Conservation (phyloP, 2,329 filamentous ascomycete species). For the Aureobasidium sp. region DNA sequence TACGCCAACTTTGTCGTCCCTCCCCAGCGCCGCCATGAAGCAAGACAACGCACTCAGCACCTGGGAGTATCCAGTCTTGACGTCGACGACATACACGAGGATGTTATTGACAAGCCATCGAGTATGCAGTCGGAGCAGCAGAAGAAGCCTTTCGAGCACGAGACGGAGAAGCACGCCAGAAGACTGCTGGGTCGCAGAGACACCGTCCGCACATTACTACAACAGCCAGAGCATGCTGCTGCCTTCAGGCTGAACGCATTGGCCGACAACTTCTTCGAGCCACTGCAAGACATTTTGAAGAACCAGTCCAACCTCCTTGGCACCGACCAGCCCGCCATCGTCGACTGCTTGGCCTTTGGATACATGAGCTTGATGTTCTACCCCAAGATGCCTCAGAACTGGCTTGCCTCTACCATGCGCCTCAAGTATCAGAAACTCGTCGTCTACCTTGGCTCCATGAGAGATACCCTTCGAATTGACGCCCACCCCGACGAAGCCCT, state of each 20-base stretch:
- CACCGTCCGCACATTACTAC: conserved; percentile 54
- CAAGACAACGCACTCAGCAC: conserved; percentile 55
- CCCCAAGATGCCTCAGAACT: conserved; percentile 51
- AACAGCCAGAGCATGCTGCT: conserved; percentile 58
- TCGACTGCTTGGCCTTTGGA: conserved; percentile 74
- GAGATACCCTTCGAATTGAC: conserved; percentile 15
- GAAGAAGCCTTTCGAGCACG: conserved; percentile 20
- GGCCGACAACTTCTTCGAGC: conserved; percentile 60
- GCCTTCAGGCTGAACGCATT: conserved; percentile 70
- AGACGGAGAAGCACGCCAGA: conserved; percentile 32
- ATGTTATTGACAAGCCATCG: conserved; percentile 25
- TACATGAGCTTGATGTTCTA: conserved; percentile 68
- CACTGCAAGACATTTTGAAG: conserved; percentile 55
- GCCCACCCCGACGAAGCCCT: conserved; percentile 7
- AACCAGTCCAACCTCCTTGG: conserved; percentile 50
- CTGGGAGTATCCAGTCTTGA: conserved; percentile 39
- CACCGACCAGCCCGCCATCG: conserved; percentile 44
- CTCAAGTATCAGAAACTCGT: conserved; percentile 35
- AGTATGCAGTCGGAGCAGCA: conserved; percentile 18
- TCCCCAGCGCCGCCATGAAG: conserved; percentile 59
- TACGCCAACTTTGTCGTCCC: conserved; percentile 84
- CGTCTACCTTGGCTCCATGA: conserved; percentile 27
- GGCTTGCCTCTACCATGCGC: conserved; percentile 50
- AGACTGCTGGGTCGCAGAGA: conserved; percentile 48
- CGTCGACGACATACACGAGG: conserved; percentile 32